phyloP scores from a whole-genome alignment of 1,284 basidiomycete species.

The Lentinula novae-zelandiae region DNA sequence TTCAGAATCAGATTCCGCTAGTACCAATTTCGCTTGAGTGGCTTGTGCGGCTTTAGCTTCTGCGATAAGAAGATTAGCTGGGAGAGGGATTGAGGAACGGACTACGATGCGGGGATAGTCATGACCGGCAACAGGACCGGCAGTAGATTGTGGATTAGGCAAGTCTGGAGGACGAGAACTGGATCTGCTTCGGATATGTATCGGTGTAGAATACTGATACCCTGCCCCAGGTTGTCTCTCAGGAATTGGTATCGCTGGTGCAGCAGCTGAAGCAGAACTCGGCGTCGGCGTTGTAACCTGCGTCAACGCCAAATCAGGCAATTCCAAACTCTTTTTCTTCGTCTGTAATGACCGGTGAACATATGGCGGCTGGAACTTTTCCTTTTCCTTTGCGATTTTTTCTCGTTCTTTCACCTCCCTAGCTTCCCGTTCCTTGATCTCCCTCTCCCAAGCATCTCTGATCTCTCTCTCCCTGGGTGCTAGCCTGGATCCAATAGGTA shows the following conservation, averaged over 20 bases:
- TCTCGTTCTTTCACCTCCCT: not conserved
- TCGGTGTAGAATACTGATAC: not conserved
- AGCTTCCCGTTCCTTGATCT: not conserved
- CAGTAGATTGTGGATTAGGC: not conserved
- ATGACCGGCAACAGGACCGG: not conserved
- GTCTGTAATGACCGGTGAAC: slow-evolving; percentile 42
- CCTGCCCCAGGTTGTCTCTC: not conserved
- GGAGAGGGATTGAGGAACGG: slow-evolving; percentile 5
- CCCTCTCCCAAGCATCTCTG: not conserved
- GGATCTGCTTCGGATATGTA: not conserved
- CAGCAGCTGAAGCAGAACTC: not conserved
- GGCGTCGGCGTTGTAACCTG: slow-evolving; percentile 26
- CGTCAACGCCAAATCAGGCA: slow-evolving; percentile 63
- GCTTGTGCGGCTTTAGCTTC: not conserved
- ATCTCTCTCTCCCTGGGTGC: not conserved
- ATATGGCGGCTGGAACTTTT: no score
- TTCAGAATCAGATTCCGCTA: not conserved
- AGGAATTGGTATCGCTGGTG: not conserved
- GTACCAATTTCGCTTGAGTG: not conserved
- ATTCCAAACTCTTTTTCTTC: slow-evolving; percentile 73
- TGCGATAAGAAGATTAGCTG: not conserved
- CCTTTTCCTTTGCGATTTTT: not conserved
- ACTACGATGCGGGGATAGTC: not conserved
- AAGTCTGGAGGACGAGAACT: not conserved
- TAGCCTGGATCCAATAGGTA: not conserved